phyloP scores from a whole-genome alignment of 139 green algal species.

The Closterium sp. region DNA sequence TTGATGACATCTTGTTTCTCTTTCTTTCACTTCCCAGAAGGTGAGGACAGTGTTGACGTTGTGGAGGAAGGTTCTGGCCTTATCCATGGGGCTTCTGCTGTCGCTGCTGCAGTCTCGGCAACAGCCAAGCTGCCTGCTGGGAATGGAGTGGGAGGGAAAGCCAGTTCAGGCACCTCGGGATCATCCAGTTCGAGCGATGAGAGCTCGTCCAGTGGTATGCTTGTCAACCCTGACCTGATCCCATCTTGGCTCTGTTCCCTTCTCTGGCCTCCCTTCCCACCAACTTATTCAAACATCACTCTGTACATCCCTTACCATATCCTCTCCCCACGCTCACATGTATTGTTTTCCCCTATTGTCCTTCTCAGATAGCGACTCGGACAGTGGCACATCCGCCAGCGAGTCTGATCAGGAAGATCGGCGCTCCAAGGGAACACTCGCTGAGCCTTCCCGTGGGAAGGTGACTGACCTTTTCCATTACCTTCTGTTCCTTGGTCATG shows the following conservation, averaged over 20 bases:
- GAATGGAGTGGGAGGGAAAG: background rate
- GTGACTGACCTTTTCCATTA: background rate
- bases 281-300: background rate
- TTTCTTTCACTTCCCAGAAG: background rate
- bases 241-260: background rate
- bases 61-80: background rate
- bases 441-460: background rate
- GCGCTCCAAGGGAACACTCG: too few relatives aligned
- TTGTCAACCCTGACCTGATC: background rate
- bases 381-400: background rate
- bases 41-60: background rate
- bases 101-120: background rate
- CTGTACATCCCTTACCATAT: too few relatives aligned
- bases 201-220: background rate
- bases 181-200: background rate
- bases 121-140: background rate
- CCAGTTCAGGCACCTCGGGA: background rate
- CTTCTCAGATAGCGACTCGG: background rate
- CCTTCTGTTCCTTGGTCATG: too few relatives aligned
- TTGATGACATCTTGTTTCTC: background rate
- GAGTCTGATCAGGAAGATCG: background rate
- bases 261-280: background rate
- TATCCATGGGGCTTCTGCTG: background rate
- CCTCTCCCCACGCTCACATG: background rate
- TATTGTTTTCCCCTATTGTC: background rate